A percentile compares a stretch with the other conserved stretches of the same genome.
These are phyloP conservation scores for Nothopassalora personata DNA, from an alignment of 2,329 filamentous ascomycete species.

Conservation along the genomic window DNA sequence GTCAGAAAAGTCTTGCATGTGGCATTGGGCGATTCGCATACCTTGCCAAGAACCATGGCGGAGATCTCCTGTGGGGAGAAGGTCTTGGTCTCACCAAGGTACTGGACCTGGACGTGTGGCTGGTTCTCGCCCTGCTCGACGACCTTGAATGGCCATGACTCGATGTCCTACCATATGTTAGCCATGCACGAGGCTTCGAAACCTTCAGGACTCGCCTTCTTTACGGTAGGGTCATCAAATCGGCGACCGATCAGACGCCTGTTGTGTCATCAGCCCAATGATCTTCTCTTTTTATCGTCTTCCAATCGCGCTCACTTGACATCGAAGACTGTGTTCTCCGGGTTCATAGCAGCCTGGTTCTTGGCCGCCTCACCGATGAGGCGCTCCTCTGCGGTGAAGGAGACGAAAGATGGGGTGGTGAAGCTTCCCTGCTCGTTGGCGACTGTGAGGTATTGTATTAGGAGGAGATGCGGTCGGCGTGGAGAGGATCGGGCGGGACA, in stretches of 20 bases:
- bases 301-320: constrained; percentile 57
- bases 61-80: constrained; percentile 99
- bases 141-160: constrained; percentile 99
- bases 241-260: constrained; percentile 97
- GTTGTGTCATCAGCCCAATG: constrained; percentile 29
- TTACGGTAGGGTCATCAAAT: constrained; percentile 91
- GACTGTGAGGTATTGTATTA: constrained; percentile 40
- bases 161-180: constrained; percentile 61
- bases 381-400: constrained; percentile 97
- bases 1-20: constrained; percentile 7
- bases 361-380: constrained; percentile 99
- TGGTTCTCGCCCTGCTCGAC: constrained; percentile 72
- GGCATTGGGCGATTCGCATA: constrained; percentile 38
- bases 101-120: constrained; percentile 91
- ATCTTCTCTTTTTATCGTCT: constrained; percentile 1
- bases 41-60: constrained; percentile 97
- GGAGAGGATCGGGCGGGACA: constrained; percentile 32
- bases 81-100: constrained; percentile 87
- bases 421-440: constrained; percentile 99
- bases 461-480: not conserved
- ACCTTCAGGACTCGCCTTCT: constrained; percentile 52
- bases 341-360: constrained; percentile 99
- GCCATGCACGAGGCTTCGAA: not conserved
- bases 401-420: constrained; percentile 98
- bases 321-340: constrained; percentile 95